These are phyloP conservation scores for Tuber indicum DNA, from an alignment of 495 filamentous ascomycete genomes.

Conservation along the genomic window DNA sequence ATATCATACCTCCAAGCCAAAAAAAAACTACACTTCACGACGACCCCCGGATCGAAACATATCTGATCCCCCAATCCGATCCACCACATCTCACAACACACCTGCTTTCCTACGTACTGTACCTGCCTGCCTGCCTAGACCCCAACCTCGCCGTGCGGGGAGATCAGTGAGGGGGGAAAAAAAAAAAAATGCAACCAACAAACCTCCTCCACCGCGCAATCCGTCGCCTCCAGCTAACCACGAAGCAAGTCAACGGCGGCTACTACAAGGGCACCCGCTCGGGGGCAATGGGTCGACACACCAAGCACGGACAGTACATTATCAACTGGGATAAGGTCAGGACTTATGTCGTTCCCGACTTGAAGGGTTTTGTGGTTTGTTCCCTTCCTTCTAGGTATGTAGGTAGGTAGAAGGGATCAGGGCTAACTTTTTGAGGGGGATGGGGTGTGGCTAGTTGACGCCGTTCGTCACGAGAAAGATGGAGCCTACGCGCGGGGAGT, in stretches of 20 bases:
- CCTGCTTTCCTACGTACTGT: too few relatives aligned
- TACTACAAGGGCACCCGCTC: slow-evolving; percentile 95
- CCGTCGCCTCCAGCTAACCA: slow-evolving; percentile 69
- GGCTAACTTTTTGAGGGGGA: background rate
- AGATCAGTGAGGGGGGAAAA: background rate
- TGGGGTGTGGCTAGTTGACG: slow-evolving; percentile 56
- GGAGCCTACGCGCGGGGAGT: slow-evolving; percentile 47
- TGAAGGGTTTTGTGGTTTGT: slow-evolving; percentile 66
- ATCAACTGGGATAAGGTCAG: slow-evolving; percentile 82
- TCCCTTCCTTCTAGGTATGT: background rate
- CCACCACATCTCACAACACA: slow-evolving; percentile 2
- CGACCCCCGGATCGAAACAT: background rate
- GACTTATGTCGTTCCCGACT: slow-evolving; percentile 73
- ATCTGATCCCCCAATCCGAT: background rate
- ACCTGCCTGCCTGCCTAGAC: background rate
- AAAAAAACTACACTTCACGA: background rate
- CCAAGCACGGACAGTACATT: slow-evolving; percentile 73
- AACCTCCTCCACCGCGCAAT: slow-evolving; percentile 59
- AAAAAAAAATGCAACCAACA: slow-evolving; percentile 60
- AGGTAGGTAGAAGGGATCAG: too few relatives aligned
- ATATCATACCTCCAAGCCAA: background rate
- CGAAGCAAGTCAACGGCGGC: slow-evolving; percentile 84
- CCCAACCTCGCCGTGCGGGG: slow-evolving; percentile 10
- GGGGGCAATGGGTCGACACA: slow-evolving; percentile 79
- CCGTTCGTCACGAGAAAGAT: slow-evolving; percentile 75